Conservation (phyloP, 2,329 filamentous ascomycete species). For the Talaromyces islandicus region DNA sequence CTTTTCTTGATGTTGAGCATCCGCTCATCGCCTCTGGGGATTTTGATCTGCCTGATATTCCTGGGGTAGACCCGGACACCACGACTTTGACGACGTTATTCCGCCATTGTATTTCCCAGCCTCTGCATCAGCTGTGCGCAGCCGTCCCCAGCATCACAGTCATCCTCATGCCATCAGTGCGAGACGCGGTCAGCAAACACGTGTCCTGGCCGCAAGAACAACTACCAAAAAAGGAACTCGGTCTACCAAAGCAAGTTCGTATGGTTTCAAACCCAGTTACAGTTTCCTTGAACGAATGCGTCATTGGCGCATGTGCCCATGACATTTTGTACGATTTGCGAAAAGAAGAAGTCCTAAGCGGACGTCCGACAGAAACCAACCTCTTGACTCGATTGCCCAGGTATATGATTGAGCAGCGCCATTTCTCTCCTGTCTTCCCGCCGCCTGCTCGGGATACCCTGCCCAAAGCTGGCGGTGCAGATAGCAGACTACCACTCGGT, state of each 20-base stretch:
- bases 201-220: constrained; percentile 80
- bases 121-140: constrained; percentile 63
- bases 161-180: constrained; percentile 73
- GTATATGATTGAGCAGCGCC: constrained; percentile 80
- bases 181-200: constrained; percentile 74
- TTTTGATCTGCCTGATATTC: constrained; percentile 66
- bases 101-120: constrained; percentile 68
- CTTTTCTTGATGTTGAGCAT: constrained; percentile 88
- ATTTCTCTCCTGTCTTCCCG: constrained; percentile 87
- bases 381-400: constrained; percentile 65
- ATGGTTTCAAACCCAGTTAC: constrained; percentile 89
- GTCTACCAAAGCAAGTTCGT: constrained; percentile 67
- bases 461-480: constrained; percentile 55
- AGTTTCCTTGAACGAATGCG: constrained; percentile 77
- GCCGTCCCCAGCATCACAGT: constrained; percentile 75
- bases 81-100: constrained; percentile 80
- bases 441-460: constrained; percentile 63
- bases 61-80: constrained; percentile 65
- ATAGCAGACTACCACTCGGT: constrained; percentile 59
- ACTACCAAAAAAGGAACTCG: constrained; percentile 65
- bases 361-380: constrained; percentile 52
- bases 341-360: constrained; percentile 62
- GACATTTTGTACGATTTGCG: constrained; percentile 78
- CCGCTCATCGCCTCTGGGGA: constrained; percentile 76
- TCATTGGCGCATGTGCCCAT: constrained; percentile 74